Evolutionary conservation across 305 asterid genomes (phyloP).

Genomic region (Euphrasia arctica): DNA sequence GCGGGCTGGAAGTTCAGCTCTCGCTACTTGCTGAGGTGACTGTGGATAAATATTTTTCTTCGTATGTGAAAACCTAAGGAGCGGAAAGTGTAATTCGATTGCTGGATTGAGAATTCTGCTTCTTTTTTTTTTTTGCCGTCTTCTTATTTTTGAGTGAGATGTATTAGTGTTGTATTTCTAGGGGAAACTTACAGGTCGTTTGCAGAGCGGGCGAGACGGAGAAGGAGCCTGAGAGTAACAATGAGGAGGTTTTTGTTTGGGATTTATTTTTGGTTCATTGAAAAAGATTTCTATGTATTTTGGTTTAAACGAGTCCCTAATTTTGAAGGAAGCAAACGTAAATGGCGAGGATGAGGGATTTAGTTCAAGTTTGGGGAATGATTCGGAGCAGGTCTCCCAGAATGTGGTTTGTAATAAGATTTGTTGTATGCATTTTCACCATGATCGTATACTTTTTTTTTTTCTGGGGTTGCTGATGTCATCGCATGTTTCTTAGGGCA

Average conservation of each 20-base stretch:
- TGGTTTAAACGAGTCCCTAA: constrained; percentile 23
- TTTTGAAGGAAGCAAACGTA: constrained; percentile 49
- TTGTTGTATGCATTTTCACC: constrained; percentile 8
- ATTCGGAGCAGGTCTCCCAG: constrained; percentile 32
- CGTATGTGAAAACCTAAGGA: neutral
- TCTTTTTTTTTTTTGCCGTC: neutral
- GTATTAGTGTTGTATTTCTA: constrained; percentile 20
- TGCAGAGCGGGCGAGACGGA: constrained; percentile 60
- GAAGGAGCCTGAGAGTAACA: constrained; percentile 51
- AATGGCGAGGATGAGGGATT: constrained; percentile 39
- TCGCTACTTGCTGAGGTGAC: constrained; percentile 46
- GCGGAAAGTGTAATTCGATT: constrained; percentile 14
- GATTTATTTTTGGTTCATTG: neutral
- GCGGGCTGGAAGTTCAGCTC: constrained; percentile 36
- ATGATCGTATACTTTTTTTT: constrained; percentile 10
- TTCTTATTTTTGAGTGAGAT: constrained; percentile 5
- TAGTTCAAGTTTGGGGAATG: constrained; percentile 32
- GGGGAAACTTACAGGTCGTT: constrained; percentile 41
- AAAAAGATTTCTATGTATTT: neutral
- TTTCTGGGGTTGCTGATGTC: constrained; percentile 28
- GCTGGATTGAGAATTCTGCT: constrained; percentile 7
- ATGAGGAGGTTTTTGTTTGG: constrained; percentile 44
- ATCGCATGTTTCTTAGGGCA: constrained; percentile 36
- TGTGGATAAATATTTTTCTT: neutral
- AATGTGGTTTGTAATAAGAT: constrained; percentile 39